Evolutionary conservation across 1,139 yeast species (phyloP), one percentile per base, ranked within the genome.

Genomic region (Candida tropicalis): DNA sequence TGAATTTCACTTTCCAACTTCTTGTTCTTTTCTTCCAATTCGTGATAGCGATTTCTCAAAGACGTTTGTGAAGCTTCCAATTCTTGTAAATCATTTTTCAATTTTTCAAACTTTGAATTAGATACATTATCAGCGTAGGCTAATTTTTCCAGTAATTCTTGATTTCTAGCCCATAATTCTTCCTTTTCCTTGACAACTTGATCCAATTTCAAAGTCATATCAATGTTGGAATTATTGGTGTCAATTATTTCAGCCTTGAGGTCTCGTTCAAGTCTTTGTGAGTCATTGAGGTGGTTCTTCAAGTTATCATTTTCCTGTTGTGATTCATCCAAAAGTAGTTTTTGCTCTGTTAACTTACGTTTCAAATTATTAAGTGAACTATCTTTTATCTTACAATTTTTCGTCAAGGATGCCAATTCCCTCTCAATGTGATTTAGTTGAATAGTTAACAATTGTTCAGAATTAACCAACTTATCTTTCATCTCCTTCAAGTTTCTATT

Each of bases 401-500:
- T 66, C 5, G 60, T 58, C 12, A 63, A 47, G 2, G 65, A 60
- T 2, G 67, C 66, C 27, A 65, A 52, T 41, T 68, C 72, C 16
- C 65, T 50, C 29, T 65, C 68, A 43, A 59, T 57, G 41, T 60
- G 65, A 34, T 58, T 57, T 36, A 68, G 52, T 50, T 66, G 70
- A 16, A 65, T 56, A 5, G 53, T 49, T 18, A 66, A 53, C 4
- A 65, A 47, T 32, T 65, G 66, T 44, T 65, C 63, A 41, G 56
- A 59, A 22, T 60, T 56, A 3, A 43, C 35, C 32, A 61, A 50
- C 35, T 53, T 55, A 23, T 57, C 54, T n/a, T 51, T 55, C 3
- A 44, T 27, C 26, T 54, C 62, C 15, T 53, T 51, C 33, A 63
- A 51, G 24, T 57, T 58, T 36, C 62, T 54, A 12, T 57, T 42